phyloP scores from a whole-genome alignment of 805 yeast species.

The Monosporozyma unispora region DNA sequence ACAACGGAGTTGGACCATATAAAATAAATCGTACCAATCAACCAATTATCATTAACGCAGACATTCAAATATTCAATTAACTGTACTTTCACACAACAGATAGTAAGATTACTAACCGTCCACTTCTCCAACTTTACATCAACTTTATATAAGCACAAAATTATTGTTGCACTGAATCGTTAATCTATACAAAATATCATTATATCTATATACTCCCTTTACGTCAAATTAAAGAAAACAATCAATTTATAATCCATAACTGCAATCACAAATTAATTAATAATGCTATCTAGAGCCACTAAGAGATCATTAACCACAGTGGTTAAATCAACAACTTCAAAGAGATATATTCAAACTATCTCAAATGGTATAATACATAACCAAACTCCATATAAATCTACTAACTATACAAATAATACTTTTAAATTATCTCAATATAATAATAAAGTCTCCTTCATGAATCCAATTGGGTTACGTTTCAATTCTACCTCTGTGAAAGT shows the following conservation, averaged over 20 bases:
- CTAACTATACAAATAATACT: not conserved
- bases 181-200: too few species aligned
- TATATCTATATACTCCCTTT: not conserved
- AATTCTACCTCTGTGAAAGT: constrained; percentile 62
- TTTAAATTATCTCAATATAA: not conserved
- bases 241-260: not conserved
- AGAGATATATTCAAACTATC: not conserved
- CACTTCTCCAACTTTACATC: too few species aligned
- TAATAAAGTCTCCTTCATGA: not conserved
- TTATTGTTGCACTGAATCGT: too few species aligned
- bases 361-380: not conserved
- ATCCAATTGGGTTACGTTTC: constrained; percentile 17
- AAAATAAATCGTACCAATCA: too few species aligned
- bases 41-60: too few species aligned
- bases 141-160: too few species aligned
- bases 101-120: too few species aligned
- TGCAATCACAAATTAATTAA: not conserved
- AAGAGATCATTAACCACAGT: not conserved
- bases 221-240: not conserved
- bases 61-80: too few species aligned
- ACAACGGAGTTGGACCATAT: too few species aligned
- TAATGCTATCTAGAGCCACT: constrained; percentile 4
- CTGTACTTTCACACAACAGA: too few species aligned
- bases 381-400: not conserved
- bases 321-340: not conserved